These are phyloP conservation scores for Jimgerdemannia lactiflua DNA, from an alignment of 192 early-diverging fungal species.

Conservation along the genomic window DNA sequence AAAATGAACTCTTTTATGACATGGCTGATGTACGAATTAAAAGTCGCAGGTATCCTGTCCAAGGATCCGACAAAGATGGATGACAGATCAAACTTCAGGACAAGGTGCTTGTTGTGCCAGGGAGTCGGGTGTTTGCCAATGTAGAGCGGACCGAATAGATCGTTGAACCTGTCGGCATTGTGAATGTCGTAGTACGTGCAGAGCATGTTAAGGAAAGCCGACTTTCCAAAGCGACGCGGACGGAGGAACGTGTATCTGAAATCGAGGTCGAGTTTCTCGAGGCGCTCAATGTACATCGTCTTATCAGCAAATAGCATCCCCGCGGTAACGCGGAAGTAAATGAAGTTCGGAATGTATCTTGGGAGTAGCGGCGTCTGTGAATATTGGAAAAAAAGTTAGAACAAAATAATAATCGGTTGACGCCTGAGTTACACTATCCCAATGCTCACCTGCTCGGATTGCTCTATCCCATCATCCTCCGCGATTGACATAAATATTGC, in stretches of 20 bases:
- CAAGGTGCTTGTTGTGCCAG: constrained; percentile 28
- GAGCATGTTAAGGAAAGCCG: constrained; percentile 30
- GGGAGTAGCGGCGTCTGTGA: too few species aligned
- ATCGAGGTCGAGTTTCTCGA: constrained; percentile 16
- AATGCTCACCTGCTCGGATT: too few species aligned
- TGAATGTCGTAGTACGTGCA: constrained; percentile 24
- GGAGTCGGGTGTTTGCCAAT: constrained; percentile 29
- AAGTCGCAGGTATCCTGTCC: constrained; percentile 12
- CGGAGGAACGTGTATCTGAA: constrained; percentile 26
- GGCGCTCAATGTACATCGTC: constrained; percentile 28
- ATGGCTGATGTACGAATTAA: constrained; percentile 18
- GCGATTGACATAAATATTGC: too few species aligned
- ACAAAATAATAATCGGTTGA: too few species aligned
- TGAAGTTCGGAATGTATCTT: constrained; percentile 24
- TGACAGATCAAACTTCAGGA: constrained; percentile 35
- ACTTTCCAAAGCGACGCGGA: constrained; percentile 28
- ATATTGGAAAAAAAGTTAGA: too few species aligned
- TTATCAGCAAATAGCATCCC: constrained; percentile 34
- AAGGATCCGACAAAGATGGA: constrained; percentile 15
- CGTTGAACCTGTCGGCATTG: constrained; percentile 22
- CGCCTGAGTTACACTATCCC: too few species aligned
- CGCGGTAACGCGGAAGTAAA: constrained; percentile 14
- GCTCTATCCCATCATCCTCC: too few species aligned
- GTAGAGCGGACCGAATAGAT: constrained; percentile 33
- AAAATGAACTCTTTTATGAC: constrained; percentile 14